phyloP scores from a whole-genome alignment of 2,329 filamentous ascomycete genomes.

The Pseudogymnoascus destructans region DNA sequence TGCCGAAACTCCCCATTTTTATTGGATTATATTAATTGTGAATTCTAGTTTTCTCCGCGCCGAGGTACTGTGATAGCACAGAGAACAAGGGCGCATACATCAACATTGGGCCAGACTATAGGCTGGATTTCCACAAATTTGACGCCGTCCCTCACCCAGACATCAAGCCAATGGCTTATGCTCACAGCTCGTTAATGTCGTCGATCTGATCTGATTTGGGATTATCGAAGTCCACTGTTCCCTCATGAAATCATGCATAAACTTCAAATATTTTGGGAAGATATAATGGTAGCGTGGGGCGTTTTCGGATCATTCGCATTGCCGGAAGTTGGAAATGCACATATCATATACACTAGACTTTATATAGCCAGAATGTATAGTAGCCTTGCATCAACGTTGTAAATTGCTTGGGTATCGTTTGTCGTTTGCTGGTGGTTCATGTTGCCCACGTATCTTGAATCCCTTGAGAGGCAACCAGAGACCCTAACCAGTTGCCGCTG shows the following conservation, averaged over 20 bases:
- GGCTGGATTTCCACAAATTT: conserved; percentile 85
- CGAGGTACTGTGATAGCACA: conserved; percentile 93
- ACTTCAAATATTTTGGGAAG: conserved; percentile 6
- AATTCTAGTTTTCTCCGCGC: conserved; percentile 75
- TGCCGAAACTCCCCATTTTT: conserved; percentile 4
- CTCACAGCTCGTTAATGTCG: conserved; percentile 68
- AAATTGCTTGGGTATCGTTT: not conserved
- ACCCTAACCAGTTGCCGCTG: conserved; percentile 52
- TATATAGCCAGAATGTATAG: conserved; percentile 8
- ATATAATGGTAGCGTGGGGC: conserved; percentile 7
- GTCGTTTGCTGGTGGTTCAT: not conserved
- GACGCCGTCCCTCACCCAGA: conserved; percentile 93
- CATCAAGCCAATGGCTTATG: conserved; percentile 91
- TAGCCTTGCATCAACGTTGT: conserved; percentile 1
- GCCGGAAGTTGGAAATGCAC: conserved; percentile 4
- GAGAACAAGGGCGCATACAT: conserved; percentile 98
- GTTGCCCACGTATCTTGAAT: not conserved
- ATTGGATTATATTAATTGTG: conserved; percentile 23
- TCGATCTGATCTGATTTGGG: conserved; percentile 47
- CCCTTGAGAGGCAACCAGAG: conserved; percentile 35
- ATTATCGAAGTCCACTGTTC: not conserved
- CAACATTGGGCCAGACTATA: conserved; percentile 85
- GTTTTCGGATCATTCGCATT: conserved; percentile 8
- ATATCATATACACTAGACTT: conserved; percentile 8
- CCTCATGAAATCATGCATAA: conserved; percentile 7